Base-by-base conservation (phyloP, 331 rosid species). In the Arachis monticola region DNA sequence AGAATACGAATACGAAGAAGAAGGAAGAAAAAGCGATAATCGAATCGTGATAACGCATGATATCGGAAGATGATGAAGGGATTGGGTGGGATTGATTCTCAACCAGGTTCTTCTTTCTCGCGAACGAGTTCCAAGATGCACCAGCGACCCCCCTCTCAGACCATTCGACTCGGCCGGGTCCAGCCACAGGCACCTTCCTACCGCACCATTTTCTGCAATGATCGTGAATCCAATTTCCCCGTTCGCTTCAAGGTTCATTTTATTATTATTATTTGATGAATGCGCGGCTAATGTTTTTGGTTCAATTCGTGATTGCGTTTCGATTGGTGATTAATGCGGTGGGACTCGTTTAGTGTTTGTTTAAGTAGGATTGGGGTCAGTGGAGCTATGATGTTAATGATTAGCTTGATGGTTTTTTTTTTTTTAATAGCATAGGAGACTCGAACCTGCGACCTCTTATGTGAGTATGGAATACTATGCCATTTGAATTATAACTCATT, bases 121-220 rank as follows among this genome's bases (percentile, higher is more conserved):
- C 79, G 91, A 83, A 77, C 96, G 72, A 77, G 88, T 76, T 59
- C 79, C 13, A 77, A 75, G 32, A 32, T 74, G 85, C n/a, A 12
- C 31, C 57, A 85, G 5, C 86, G 92, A 10, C 30, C 69, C 27
- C 17, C 86, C 14, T 88, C 96, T 77, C 85, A 75, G 64, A 78
- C 95, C 10, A 89, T 90, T 82, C 86, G 90, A 50, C 96, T 94
- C 81, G 99, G 99, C n/a, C 94, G 91, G n/a, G 92, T 92, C 62
- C 97, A 88, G 84, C 99, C 99, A 2, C 99, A 91, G 75, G 97
- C 99, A 2, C 99, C 99, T 8, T 84, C 93, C 38, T 67, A 88
- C 76, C 97, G 99, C 40, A 94, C 96, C 77, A 85, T 94, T 59
- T 90, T 72, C 88, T 91, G 96, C 82, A 91, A 94, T 66, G 93